Conservation (phyloP, 257 asterid species). For the Scutellaria barbata region DNA sequence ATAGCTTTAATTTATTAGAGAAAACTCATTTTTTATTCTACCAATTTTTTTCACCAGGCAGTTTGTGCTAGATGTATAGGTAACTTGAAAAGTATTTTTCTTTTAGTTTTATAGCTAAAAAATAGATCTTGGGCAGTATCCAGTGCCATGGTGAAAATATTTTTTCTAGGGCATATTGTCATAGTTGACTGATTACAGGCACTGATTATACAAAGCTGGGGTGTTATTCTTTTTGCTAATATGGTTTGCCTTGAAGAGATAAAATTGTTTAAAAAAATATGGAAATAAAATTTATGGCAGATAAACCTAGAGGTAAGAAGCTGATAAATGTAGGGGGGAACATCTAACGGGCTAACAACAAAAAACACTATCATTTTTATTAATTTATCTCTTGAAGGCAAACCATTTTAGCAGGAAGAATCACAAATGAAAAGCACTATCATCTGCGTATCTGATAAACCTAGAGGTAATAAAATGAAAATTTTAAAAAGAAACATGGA, state of each 20-base stretch:
- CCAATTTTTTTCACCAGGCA: not conserved
- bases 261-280: not conserved
- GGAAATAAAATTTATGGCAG: too few relatives aligned
- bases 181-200: not conserved
- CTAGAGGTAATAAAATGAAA: too few relatives aligned
- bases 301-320: not conserved
- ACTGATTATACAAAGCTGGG: not conserved
- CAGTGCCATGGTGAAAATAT: not conserved
- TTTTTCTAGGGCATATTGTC: not conserved
- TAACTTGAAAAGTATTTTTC: not conserved
- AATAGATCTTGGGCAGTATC: not conserved
- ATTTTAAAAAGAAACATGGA: not conserved
- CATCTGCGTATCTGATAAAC: too few relatives aligned
- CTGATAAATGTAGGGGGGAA: not conserved
- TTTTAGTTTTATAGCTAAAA: conserved; percentile 6
- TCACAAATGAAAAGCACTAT: too few relatives aligned
- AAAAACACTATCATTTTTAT: too few relatives aligned
- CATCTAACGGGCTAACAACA: not conserved
- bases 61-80: not conserved
- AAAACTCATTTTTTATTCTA: not conserved
- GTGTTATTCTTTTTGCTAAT: not conserved
- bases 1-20: not conserved
- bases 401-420: too few relatives aligned
- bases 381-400: too few relatives aligned
- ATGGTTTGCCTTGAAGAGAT: not conserved